Evolutionary conservation across 768 basidiomycete genomes (phyloP).

Genomic region (Clathrus columnatus): DNA sequence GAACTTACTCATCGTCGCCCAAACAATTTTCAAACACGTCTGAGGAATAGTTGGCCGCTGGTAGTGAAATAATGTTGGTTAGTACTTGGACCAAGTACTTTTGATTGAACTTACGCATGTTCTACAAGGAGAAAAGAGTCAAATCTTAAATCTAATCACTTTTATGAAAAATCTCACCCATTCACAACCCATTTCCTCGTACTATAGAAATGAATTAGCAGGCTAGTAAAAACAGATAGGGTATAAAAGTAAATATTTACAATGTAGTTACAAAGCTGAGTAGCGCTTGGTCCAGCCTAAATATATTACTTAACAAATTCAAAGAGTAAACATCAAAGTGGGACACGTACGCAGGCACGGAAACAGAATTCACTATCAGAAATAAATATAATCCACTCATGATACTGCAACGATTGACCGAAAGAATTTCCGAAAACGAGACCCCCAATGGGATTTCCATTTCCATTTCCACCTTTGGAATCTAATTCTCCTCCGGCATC

Average conservation of each 20-base stretch:
- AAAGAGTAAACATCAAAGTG: no score
- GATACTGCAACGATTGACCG: constrained; percentile 29
- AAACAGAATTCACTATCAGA: constrained; percentile 35
- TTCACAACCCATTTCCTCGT: constrained; percentile 28
- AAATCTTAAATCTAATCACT: constrained; percentile 15
- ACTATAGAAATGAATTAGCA: no score
- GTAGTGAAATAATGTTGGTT: constrained; percentile 28
- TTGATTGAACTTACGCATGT: constrained; percentile 25
- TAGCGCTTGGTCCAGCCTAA: constrained; percentile 22
- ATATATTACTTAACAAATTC: no score
- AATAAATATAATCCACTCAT: constrained; percentile 40
- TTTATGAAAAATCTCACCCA: constrained; percentile 11
- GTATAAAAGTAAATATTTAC: not conserved
- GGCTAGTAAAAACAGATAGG: no score
- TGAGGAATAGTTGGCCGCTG: constrained; percentile 28
- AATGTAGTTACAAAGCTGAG: constrained; percentile 32
- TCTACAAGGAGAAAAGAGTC: constrained; percentile 1
- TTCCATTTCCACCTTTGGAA: constrained; percentile 34
- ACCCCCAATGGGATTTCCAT: constrained; percentile 30
- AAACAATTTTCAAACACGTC: constrained; percentile 35
- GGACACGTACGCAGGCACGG: constrained; percentile 24
- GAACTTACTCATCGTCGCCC: constrained; percentile 26
- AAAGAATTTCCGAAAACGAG: constrained; percentile 33
- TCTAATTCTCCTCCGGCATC: constrained; percentile 37
- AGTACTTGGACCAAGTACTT: no score